phyloP scores from a whole-genome alignment of 805 yeast species.

The Kregervanrija pseudodelftensis region DNA sequence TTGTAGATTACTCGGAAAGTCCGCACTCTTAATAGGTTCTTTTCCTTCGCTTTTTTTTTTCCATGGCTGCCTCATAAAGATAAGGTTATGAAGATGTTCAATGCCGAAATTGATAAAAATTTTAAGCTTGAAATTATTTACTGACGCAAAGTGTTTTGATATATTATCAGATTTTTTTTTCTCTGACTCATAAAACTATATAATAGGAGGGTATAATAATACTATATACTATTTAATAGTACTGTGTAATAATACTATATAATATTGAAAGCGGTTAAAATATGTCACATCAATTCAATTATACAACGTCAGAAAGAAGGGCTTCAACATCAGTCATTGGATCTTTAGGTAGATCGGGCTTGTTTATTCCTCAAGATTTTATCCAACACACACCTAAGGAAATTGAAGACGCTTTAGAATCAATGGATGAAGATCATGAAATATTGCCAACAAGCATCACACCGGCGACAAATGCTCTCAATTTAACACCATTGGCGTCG shows the following conservation, averaged over 20 bases:
- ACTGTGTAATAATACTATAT: background rate
- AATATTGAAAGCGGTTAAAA: too few species aligned
- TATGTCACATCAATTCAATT: slow-evolving; percentile 30
- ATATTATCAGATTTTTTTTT: background rate
- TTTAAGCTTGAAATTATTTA: background rate
- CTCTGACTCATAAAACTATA: background rate
- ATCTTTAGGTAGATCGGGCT: slow-evolving; percentile 44
- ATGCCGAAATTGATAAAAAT: too few species aligned
- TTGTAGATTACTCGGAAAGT: too few species aligned
- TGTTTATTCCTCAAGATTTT: slow-evolving; percentile 47
- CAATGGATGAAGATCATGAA: slow-evolving; percentile 16
- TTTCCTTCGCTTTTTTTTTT: too few species aligned
- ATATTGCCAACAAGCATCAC: slow-evolving; percentile 1
- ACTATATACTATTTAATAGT: too few species aligned
- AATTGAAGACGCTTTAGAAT: slow-evolving; percentile 15
- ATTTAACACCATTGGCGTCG: background rate
- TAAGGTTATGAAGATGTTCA: too few species aligned
- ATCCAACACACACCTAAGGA: slow-evolving; percentile 18
- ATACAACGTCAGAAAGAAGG: slow-evolving; percentile 40
- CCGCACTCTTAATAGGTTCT: too few species aligned
- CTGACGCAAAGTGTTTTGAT: background rate
- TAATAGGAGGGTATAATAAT: too few species aligned
- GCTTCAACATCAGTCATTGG: slow-evolving; percentile 45
- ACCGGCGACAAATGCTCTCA: background rate
- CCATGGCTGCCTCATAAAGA: too few species aligned